Percentiles rank a stretch among this genome's conserved stretches.
Evolutionary conservation across 257 asterid species (phyloP).

Genomic region (Fraxinus excelsior): DNA sequence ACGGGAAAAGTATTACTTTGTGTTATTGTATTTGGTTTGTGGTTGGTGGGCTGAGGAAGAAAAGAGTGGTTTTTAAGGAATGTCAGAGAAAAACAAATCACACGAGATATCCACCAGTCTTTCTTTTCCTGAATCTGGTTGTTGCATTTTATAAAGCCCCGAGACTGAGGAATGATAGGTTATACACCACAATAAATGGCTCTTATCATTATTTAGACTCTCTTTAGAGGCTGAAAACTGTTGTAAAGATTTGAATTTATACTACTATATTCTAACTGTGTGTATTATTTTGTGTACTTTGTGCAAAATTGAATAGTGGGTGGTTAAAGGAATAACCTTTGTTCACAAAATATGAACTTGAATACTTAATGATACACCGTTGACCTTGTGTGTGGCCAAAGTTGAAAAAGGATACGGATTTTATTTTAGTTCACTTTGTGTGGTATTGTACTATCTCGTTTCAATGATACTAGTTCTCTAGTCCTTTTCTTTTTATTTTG

Average conservation of each 20-base stretch:
- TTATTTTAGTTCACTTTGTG: neutral
- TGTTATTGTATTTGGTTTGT: neutral
- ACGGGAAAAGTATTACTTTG: neutral
- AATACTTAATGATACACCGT: conserved; percentile 22
- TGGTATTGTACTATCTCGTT: neutral
- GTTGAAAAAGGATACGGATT: neutral
- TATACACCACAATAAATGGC: conserved; percentile 33
- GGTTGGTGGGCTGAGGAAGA: neutral
- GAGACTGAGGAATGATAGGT: conserved; percentile 30
- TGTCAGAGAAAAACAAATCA: neutral
- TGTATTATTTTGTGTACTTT: conserved; percentile 2
- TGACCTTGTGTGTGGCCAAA: neutral
- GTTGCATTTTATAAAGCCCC: conserved; percentile 21
- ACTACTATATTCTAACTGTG: neutral
- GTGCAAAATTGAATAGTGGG: conserved; percentile 27
- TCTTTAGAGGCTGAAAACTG: neutral
- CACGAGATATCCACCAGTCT: neutral
- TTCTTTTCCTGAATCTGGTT: conserved; percentile 19
- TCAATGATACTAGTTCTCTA: neutral
- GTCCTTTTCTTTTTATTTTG: neutral
- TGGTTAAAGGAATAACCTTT: conserved; percentile 19
- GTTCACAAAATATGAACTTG: conserved; percentile 12
- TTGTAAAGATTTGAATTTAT: neutral
- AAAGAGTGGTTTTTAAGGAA: neutral
- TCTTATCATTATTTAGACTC: conserved; percentile 24